Percentiles rank a stretch among this genome's conserved stretches.
Conservation (phyloP, 208 protist species). For the Vickermania spadyakhi region DNA sequence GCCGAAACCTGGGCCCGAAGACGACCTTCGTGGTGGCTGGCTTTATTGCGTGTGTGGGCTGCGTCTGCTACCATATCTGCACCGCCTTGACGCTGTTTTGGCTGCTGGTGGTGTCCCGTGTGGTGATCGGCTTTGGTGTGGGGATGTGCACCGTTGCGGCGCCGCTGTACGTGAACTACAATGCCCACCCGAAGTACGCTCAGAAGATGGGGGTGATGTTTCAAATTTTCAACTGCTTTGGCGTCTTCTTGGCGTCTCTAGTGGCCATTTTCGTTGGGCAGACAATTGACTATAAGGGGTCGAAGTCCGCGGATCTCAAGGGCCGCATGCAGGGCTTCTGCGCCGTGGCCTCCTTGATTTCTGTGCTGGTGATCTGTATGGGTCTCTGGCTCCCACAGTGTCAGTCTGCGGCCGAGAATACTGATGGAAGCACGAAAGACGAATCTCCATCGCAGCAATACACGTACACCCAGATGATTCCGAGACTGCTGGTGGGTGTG, state of each 20-base stretch:
- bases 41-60: constrained; percentile 3
- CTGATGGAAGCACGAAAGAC: background rate
- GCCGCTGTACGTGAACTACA: constrained; percentile 22
- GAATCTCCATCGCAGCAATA: background rate
- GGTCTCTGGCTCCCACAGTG: constrained; percentile 8
- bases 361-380: constrained; percentile 6
- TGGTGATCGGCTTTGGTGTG: constrained; percentile 19
- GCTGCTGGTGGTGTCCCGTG: constrained; percentile 18
- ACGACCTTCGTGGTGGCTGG: constrained; percentile 21
- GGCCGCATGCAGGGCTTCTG: constrained; percentile 19
- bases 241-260: constrained; percentile 18
- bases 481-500: constrained; percentile 13
- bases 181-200: constrained; percentile 7
- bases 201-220: constrained; percentile 24
- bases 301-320: constrained; percentile 14
- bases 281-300: constrained; percentile 10
- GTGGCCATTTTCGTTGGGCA: constrained; percentile 17
- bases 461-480: constrained; percentile 2
- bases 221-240: constrained; percentile 21
- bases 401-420: background rate
- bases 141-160: constrained; percentile 14
- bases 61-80: constrained; percentile 15
- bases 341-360: constrained; percentile 7
- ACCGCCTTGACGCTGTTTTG: constrained; percentile 16
- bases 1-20: constrained; percentile 9